Evolutionary conservation across 768 basidiomycete genomes (phyloP).

Genomic region (Ramaria sp.): DNA sequence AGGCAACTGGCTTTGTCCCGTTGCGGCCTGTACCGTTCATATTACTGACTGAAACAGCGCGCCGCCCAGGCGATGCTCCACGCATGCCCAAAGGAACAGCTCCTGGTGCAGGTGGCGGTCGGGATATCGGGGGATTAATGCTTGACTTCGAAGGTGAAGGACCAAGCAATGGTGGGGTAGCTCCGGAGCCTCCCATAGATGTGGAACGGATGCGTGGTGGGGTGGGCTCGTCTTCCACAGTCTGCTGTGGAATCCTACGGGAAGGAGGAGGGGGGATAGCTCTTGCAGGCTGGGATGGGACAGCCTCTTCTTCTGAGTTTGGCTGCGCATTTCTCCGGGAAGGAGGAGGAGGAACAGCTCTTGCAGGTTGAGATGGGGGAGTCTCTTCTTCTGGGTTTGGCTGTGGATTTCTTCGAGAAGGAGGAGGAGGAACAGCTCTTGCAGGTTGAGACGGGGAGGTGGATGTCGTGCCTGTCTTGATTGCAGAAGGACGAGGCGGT

Average conservation of each 20-base stretch:
- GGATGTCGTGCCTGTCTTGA: background rate
- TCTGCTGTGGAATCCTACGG: slow-evolving; percentile 13
- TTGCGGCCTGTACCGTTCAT: background rate
- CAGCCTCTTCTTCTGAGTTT: background rate
- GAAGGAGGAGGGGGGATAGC: slow-evolving; percentile 34
- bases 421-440: slow-evolving; percentile 20
- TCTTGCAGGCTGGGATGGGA: background rate
- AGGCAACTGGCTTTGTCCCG: background rate
- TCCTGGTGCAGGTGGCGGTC: slow-evolving; percentile 16
- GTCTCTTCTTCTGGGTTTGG: background rate
- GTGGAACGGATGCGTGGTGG: slow-evolving; percentile 31
- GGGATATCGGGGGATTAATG: slow-evolving; percentile 18
- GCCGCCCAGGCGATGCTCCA: slow-evolving; percentile 11
- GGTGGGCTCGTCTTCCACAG: slow-evolving; percentile 10
- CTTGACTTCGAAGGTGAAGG: slow-evolving; percentile 12
- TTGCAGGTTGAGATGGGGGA: slow-evolving; percentile 15
- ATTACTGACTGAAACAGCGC: slow-evolving; percentile 11
- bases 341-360: slow-evolving; percentile 20
- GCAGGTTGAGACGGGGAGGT: slow-evolving; percentile 15
- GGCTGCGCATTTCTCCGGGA: slow-evolving; percentile 8
- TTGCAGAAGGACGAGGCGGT: slow-evolving; percentile 18
- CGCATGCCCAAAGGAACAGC: slow-evolving; percentile 10
- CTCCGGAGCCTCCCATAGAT: slow-evolving; percentile 27
- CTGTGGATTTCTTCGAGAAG: slow-evolving; percentile 11
- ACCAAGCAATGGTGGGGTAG: slow-evolving; percentile 24